Evolutionary conservation across 169 alveolate genomes (phyloP).

Genomic region (Neospora caninum): DNA sequence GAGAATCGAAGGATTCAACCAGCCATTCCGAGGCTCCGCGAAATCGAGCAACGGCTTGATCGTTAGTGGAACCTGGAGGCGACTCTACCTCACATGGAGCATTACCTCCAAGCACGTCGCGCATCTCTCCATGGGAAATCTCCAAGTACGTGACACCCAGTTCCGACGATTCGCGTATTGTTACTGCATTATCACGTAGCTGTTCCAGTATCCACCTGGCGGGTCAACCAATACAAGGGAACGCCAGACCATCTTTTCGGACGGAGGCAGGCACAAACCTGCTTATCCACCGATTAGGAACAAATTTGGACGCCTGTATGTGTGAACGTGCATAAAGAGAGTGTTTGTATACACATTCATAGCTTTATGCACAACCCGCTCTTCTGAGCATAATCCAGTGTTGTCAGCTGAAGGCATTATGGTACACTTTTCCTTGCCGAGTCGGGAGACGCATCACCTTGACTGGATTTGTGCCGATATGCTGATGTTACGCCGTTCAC

Average conservation of each 20-base stretch:
- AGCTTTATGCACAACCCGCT: too few relatives aligned
- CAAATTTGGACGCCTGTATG: too few relatives aligned
- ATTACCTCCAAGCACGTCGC: not conserved
- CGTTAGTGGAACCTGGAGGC: not conserved
- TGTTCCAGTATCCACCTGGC: not conserved
- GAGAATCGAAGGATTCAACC: not conserved
- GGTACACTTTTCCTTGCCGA: too few relatives aligned
- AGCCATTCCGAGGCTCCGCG: slow-evolving; percentile 25
- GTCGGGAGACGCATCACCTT: too few relatives aligned
- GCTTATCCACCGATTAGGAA: too few relatives aligned
- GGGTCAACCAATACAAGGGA: not conserved
- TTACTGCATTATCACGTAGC: not conserved
- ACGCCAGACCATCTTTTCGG: not conserved
- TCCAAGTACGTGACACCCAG: not conserved
- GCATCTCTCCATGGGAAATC: not conserved
- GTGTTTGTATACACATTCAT: too few relatives aligned
- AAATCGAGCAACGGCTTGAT: not conserved
- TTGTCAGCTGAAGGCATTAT: too few relatives aligned
- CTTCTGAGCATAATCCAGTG: too few relatives aligned
- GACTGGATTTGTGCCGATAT: too few relatives aligned
- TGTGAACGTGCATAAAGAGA: too few relatives aligned
- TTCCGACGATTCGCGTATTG: not conserved
- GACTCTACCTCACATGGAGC: not conserved
- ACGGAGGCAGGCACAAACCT: not conserved
- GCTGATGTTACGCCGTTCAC: too few relatives aligned